Evolutionary conservation across 1,284 basidiomycete species (phyloP).

Genomic region (Porphyrellus sp.): DNA sequence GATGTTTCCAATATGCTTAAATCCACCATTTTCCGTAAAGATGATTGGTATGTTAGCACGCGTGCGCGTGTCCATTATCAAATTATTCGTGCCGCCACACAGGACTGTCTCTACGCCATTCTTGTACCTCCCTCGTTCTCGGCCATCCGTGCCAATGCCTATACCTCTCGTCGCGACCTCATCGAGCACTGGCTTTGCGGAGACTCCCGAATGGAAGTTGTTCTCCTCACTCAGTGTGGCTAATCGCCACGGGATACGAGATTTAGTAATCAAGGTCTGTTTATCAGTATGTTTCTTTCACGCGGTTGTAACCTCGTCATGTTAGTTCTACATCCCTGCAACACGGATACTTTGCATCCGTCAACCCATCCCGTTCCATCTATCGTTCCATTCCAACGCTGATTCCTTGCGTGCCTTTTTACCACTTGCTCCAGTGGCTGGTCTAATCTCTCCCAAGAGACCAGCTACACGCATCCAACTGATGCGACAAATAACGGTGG

Average conservation of each 20-base stretch:
- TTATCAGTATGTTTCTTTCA: background rate
- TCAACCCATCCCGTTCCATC: conserved; percentile 62
- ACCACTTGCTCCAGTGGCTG: conserved; percentile 50
- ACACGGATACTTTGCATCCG: conserved; percentile 56
- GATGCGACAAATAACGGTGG: conserved; percentile 63
- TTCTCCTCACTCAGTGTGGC: conserved; percentile 46
- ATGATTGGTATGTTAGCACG: conserved; percentile 41
- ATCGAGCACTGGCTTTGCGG: conserved; percentile 38
- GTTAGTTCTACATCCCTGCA: conserved; percentile 51
- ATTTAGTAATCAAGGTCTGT: conserved; percentile 45
- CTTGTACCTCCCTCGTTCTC: conserved; percentile 62
- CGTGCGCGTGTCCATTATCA: conserved; percentile 6
- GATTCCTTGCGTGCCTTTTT: conserved; percentile 58
- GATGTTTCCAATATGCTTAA: conserved; percentile 41
- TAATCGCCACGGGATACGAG: conserved; percentile 35
- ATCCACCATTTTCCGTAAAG: conserved; percentile 45
- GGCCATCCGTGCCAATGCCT: conserved; percentile 56
- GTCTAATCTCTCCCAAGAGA: conserved; percentile 37
- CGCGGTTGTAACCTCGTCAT: background rate
- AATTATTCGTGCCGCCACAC: conserved; percentile 6
- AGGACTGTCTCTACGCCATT: conserved; percentile 60
- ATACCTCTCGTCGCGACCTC: conserved; percentile 36
- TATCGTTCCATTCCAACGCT: conserved; percentile 53
- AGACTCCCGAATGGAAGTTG: conserved; percentile 49
- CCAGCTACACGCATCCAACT: conserved; percentile 55